Base-by-base conservation (phyloP, 2,329 filamentous ascomycete genomes). In the Venturia aucupariae region DNA sequence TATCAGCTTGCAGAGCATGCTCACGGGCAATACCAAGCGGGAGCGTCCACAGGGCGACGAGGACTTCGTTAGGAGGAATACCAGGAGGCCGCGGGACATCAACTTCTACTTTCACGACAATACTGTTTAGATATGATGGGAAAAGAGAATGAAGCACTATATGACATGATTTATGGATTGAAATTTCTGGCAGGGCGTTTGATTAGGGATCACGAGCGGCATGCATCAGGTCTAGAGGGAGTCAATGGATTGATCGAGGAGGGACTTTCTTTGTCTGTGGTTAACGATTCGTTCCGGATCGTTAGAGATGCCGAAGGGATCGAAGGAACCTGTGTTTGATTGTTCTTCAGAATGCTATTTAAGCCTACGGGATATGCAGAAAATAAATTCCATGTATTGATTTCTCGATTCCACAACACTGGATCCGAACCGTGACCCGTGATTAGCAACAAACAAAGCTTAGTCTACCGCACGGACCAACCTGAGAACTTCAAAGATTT, bases 1-100 rank as follows among this genome's bases (percentile, higher is more conserved):
- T 79, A 94, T 99, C 85, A 96, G 91, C 75, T 84, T 99, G 64
- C 94, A 99, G 78, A 96, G 91, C 79, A 99, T 99, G 94, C 78
- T 99, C 72, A 97, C 94, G 1, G 92, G 93, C 67, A 99, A 99
- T 75, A 88, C 85, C 13, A 93, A 92, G 78, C 88, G 93, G 71
- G 92, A 97, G 77, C 83, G 94, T 41, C 94, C 94, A 0, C 88
- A 89, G 0, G 94, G 93, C 4, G 92, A 99, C 72, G 90, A 89
- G 64, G 89, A 94, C 13, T 97, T 99, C 72, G 92, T 96, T 32
- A 82, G 85, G 64, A 85, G 84, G 66, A 96, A 97, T 72, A 85
- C 85, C 32, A 83, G 87, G 68, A 82, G 93, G 46, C 91, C 93
- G 57, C 84, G 88, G 70, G 92, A 99, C 75, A 96, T 99, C 67